Evolutionary conservation across 208 protist species (phyloP).

Genomic region (Trypanosoma congolense): DNA sequence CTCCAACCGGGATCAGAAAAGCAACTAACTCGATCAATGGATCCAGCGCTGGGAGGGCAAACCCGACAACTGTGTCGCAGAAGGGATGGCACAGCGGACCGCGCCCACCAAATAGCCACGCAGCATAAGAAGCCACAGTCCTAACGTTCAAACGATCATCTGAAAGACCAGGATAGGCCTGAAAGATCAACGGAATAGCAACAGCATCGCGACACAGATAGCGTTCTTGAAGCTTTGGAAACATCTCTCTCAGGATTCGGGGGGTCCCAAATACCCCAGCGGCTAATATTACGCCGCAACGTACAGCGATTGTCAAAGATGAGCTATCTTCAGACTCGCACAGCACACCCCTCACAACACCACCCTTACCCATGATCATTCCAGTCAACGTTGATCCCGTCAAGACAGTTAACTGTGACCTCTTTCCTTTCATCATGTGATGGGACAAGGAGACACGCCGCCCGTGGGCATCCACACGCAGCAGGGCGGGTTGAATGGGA

Average conservation of each 20-base stretch:
- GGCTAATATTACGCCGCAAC: conserved; percentile 46
- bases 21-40: conserved; percentile 43
- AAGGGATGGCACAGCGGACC: conserved; percentile 50
- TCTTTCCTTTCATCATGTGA: conserved; percentile 13
- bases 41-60: conserved; percentile 35
- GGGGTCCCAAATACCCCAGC: conserved; percentile 48
- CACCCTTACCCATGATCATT: conserved; percentile 8
- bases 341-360: conserved; percentile 10
- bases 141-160: conserved; percentile 41
- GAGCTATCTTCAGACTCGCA: not conserved
- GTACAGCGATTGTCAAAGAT: conserved; percentile 10
- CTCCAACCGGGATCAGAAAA: conserved; percentile 60
- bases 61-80: conserved; percentile 38
- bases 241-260: conserved; percentile 32
- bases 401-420: conserved; percentile 3
- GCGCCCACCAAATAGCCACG: conserved; percentile 43
- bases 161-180: conserved; percentile 28
- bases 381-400: conserved; percentile 12
- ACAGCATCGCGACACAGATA: conserved; percentile 47
- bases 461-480: conserved; percentile 54
- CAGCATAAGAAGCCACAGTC: conserved; percentile 19
- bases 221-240: conserved; percentile 12
- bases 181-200: conserved; percentile 31
- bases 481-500: conserved; percentile 28
- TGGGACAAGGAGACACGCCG: conserved; percentile 44